Evolutionary conservation across 2,329 filamentous ascomycete genomes (phyloP), one percentile per base, ranked within the genome.

Genomic region (Dryadomyces sulphureus): DNA sequence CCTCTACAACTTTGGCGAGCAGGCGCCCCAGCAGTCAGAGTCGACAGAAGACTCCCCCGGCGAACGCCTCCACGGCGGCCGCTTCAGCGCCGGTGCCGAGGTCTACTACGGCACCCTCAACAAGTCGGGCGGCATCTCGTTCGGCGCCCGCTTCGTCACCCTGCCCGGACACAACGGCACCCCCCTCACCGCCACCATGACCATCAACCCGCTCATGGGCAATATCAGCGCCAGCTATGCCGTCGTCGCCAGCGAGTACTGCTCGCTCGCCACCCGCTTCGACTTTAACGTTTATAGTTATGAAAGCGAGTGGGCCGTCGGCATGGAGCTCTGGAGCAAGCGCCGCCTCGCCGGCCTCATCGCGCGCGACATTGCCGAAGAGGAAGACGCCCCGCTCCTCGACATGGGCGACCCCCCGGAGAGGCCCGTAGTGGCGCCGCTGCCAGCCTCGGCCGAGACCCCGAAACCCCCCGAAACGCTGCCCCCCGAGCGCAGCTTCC

Each of bases 271-370:
- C 52, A 93, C 88, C 20, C 79, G 84, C 43, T 90, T 96, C 65
- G 88, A 93, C 58, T 98, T 98, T 65, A 98, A 98, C 57, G 84
- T 95, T 43, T 96, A 95, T 65, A 94, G 87, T 60, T 98, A 95
- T 67, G 92, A 98, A 67, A 94, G 87, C 59, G 84, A 92, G 48
- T 82, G 94, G 70, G 81, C 88, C 22, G 75, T 96, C 21, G 92
- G 92, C 14, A 85, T 87, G 66, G 92, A 98, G 65, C 68, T 96
- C 38, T 98, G 92, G 90, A 79, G 85, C 57, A 81, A 77, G 55
- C 69, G 68, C 50, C 62, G 66, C 17, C 59, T 64, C 38, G 59
- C 62, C 55, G 62, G 56, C 21, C 54, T 65, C 6, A 62, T 64
- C 6, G 59, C 59, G 1, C 61, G 61, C 27, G 54, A 54, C 7